Percentiles rank a stretch among this genome's conserved stretches.
These are phyloP conservation scores for Aspergillus sp. DNA, from an alignment of 2,329 filamentous ascomycete genomes.

Conservation along the genomic window DNA sequence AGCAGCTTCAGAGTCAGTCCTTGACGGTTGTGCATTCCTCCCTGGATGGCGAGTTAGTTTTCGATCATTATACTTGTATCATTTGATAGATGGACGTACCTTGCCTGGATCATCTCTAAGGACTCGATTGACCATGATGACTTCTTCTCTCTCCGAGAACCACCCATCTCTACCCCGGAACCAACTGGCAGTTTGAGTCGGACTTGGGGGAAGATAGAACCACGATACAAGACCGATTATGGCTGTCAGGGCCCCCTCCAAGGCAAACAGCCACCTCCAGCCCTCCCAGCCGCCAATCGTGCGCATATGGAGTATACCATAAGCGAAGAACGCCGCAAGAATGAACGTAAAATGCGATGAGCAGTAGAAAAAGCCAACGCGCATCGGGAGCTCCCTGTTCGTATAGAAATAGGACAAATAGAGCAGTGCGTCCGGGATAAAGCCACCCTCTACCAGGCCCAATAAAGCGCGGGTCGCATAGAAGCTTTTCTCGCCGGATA, in stretches of 20 bases:
- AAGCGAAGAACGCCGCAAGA: conserved; percentile 50
- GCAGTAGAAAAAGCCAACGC: conserved; percentile 70
- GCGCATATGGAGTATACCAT: conserved; percentile 41
- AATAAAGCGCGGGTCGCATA: conserved; percentile 36
- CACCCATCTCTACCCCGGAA: conserved; percentile 63
- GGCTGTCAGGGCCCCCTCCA: conserved; percentile 49
- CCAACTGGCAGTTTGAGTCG: conserved; percentile 62
- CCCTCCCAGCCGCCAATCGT: conserved; percentile 39
- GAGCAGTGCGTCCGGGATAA: conserved; percentile 46
- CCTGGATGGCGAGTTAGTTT: conserved; percentile 37
- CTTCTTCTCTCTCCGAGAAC: conserved; percentile 67
- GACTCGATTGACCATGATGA: conserved; percentile 69
- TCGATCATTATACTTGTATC: too few species aligned
- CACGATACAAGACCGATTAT: conserved; percentile 57
- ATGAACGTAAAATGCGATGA: conserved; percentile 53
- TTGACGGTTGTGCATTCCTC: conserved; percentile 63
- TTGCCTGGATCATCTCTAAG: conserved; percentile 50
- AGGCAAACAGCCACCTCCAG: conserved; percentile 45
- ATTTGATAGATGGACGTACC: not conserved
- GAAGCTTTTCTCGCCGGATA: conserved; percentile 26
- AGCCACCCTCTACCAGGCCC: conserved; percentile 52
- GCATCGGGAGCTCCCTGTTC: conserved; percentile 64
- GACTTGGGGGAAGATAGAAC: conserved; percentile 62
- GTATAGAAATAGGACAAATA: conserved; percentile 70
- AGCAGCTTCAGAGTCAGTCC: conserved; percentile 50